Base-by-base conservation (phyloP, 345 rosid species). In the Aethionema arabicum region DNA sequence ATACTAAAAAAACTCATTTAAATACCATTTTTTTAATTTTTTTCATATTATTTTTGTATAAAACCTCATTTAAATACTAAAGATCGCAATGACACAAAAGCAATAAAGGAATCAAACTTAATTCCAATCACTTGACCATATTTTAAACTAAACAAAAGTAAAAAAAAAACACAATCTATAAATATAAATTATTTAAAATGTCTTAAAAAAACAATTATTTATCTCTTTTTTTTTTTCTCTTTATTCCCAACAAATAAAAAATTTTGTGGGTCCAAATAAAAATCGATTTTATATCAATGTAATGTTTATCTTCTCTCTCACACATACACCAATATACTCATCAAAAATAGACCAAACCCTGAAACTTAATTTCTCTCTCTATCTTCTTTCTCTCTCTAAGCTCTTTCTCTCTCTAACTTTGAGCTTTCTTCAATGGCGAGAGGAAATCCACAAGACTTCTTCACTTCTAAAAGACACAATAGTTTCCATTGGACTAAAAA, bases 401-500 rank as follows among this genome's bases (percentile, higher is more conserved):
- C 29, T 44, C 48, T 44, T 6, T 11, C 11, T 44, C 13, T 44
- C 21, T 43, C 52, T 21, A 51, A 61, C 9, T 55, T 60, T 46
- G 11, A 63, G 8, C 52, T 59, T 30, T 45, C 48, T 40, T 56
- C 77, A 48, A 82, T 84, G 90, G 84, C 82, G 11, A 82, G 21
- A 67, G 57, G 62, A 66, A 57, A 67, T 56, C 70, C 86, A 15
- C 83, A 80, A 39, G 93, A 82, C 61, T 82, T 21, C 2, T 21
- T 73, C 51, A 41, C 81, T 56, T 82, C 87, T 74, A 88, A 84
- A 80, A 76, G 91, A 64, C 86, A 85, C 82, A 8, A 60, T 41
- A 72, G 67, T 60, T 88, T 83, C 79, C 95, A 84, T 66, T 86
- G 91, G 91, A 80, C 95, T 39, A 80, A 81, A 50, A 90, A 85